Base-by-base conservation (phyloP, 2,329 filamentous ascomycete species). In the Cryphonectria naterciae region DNA sequence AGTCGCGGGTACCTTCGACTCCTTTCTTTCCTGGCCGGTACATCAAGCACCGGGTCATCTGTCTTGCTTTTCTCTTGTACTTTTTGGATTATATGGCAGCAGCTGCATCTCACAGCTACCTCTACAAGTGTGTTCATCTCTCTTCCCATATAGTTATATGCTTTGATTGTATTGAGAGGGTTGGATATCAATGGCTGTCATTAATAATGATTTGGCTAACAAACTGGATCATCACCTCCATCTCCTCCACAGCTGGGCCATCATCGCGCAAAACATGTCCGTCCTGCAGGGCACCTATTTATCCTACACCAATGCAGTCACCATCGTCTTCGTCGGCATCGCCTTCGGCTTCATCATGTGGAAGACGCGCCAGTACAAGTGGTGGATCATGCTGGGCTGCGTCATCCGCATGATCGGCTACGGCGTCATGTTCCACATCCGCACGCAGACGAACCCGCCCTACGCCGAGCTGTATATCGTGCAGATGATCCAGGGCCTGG, bases 371-470 rank as follows among this genome's bases (percentile, higher is more conserved):
- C 79, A 80, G 1, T 86, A 85, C 78, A 86, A 86, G 72, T 84
- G 82, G 80, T 86, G 2, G 76, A 80, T 17, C 76, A 86, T 32
- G 72, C 76, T 4, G 84, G 82, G 5, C 78, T 80, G 1, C 68
- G 79, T 1, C 4, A 74, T 87, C 43, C 82, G 84, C 15, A 74
- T 85, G 13, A 73, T 86, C 43, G 85, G 85, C 6, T 86, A 86
- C 70, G 84, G 83, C 4, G 74, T 85, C 41, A 87, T 87, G 85
- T 79, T 86, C 41, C 80, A 85, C 2, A 80, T 86, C 11, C 81
- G 84, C 4, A 83, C 62, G 77, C 82, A 67, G 80, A 74, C 79
- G 52, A 85, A 83, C 75, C 81, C 81, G 4, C 73, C 78, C 0
- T 63, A 43, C 22, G 82, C 78, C 10, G 85, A 87, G 75, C 78